Percentiles rank a stretch among this genome's conserved stretches.
Conservation (phyloP, 345 rosid species). For the Gynandropsis gynandra region DNA sequence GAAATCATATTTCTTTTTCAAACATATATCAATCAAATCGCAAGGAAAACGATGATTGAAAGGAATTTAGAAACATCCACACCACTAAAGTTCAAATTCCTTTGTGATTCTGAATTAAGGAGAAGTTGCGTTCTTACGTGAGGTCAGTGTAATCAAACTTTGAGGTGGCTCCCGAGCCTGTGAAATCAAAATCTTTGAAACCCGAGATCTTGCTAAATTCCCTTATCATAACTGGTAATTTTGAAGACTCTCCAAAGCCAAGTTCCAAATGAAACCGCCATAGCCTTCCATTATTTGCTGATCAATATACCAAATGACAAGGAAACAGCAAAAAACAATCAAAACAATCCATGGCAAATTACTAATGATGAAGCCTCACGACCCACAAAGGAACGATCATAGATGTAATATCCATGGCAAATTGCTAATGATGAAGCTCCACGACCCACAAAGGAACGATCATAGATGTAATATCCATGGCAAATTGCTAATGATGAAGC, state of each 20-base stretch:
- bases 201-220: conserved; percentile 29
- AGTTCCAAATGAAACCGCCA: conserved; percentile 33
- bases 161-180: conserved; percentile 28
- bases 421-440: conserved; percentile 4
- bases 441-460: not conserved
- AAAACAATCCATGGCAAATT: not conserved
- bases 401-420: not conserved
- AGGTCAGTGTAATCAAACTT: conserved; percentile 70
- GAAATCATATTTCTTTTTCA: not conserved
- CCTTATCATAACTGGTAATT: conserved; percentile 28
- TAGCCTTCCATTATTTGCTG: conserved; percentile 35
- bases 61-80: not conserved
- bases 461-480: not conserved
- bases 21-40: not conserved
- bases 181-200: conserved; percentile 47
- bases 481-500: too few species aligned
- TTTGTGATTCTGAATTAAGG: not conserved
- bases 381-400: not conserved
- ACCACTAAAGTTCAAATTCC: not conserved
- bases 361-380: conserved; percentile 2
- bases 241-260: conserved; percentile 21
- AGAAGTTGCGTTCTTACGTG: conserved; percentile 43
- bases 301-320: conserved; percentile 5
- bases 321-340: conserved; percentile 8
- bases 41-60: not conserved